Conservation (phyloP, 2,329 filamentous ascomycete species). For the Chaetothyriales sp. region DNA sequence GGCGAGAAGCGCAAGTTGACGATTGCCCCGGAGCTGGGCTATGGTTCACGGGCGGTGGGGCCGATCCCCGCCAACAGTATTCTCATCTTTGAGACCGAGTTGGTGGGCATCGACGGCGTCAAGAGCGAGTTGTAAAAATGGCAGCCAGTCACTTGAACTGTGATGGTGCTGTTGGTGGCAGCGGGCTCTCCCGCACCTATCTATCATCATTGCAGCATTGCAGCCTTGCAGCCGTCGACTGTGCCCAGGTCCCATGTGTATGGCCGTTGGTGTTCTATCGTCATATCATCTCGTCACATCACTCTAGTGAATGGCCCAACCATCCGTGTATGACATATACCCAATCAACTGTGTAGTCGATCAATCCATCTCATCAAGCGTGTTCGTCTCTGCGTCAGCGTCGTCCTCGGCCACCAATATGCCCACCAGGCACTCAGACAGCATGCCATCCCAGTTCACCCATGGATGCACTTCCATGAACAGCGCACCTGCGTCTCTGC, state of each 20-base stretch:
- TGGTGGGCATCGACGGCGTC: slow-evolving; percentile 61
- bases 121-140: slow-evolving; percentile 1
- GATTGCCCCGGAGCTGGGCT: slow-evolving; percentile 74
- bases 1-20: slow-evolving; percentile 83
- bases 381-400: slow-evolving; percentile 18
- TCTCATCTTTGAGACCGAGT: slow-evolving; percentile 81
- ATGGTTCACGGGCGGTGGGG: slow-evolving; percentile 60
- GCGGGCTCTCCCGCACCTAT: no score
- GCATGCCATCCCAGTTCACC: slow-evolving; percentile 55
- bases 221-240: neutral
- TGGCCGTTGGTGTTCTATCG: neutral
- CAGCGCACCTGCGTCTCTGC: slow-evolving; percentile 48
- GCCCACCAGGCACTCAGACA: slow-evolving; percentile 46
- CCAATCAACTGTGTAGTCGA: slow-evolving; percentile 5
- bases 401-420: slow-evolving; percentile 44
- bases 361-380: slow-evolving; percentile 47
- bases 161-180: no score
- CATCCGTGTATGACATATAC: neutral
- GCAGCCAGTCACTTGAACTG: no score
- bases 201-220: no score
- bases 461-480: slow-evolving; percentile 52
- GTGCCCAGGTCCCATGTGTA: neutral
- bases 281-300: neutral
- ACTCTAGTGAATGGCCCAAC: neutral
- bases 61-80: slow-evolving; percentile 74